A percentile compares a stretch with the other conserved stretches of the same genome.
These are phyloP conservation scores for Cercospora sesami DNA, from an alignment of 2,329 filamentous ascomycete species.

Conservation along the genomic window DNA sequence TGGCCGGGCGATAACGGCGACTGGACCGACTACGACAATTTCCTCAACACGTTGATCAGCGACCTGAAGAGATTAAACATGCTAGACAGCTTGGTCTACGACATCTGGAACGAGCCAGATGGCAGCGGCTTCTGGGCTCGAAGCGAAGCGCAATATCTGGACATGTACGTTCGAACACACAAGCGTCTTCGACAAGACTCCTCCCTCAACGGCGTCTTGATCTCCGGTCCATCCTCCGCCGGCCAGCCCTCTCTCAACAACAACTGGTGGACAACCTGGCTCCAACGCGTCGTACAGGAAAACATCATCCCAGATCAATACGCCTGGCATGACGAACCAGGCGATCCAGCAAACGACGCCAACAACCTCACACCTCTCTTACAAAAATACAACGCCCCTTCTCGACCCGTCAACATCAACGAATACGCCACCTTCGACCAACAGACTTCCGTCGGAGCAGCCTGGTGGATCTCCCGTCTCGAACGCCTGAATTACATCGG, in stretches of 20 bases:
- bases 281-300: conserved; percentile 40
- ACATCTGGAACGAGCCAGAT: conserved; percentile 59
- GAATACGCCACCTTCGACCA: conserved; percentile 49
- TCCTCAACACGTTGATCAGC: conserved; percentile 43
- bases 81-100: conserved; percentile 45
- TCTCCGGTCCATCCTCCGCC: conserved; percentile 46
- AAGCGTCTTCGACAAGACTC: conserved; percentile 41
- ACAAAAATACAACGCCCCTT: conserved; percentile 7
- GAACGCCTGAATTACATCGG: conserved; percentile 48
- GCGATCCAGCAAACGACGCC: conserved; percentile 10
- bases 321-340: conserved; percentile 46
- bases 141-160: conserved; percentile 43
- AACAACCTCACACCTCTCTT: conserved; percentile 9
- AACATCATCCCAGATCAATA: conserved; percentile 48
- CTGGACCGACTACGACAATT: conserved; percentile 50
- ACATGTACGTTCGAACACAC: conserved; percentile 45
- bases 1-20: conserved; percentile 55
- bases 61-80: conserved; percentile 44
- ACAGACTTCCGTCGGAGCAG: conserved; percentile 46
- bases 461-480: conserved; percentile 51
- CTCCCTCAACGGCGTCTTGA: conserved; percentile 24
- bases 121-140: conserved; percentile 42
- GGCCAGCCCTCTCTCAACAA: conserved; percentile 37
- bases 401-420: conserved; percentile 48
- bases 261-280: conserved; percentile 47